Evolutionary conservation across 2,329 filamentous ascomycete species (phyloP).

Genomic region (Phyllosticta citriasiana): DNA sequence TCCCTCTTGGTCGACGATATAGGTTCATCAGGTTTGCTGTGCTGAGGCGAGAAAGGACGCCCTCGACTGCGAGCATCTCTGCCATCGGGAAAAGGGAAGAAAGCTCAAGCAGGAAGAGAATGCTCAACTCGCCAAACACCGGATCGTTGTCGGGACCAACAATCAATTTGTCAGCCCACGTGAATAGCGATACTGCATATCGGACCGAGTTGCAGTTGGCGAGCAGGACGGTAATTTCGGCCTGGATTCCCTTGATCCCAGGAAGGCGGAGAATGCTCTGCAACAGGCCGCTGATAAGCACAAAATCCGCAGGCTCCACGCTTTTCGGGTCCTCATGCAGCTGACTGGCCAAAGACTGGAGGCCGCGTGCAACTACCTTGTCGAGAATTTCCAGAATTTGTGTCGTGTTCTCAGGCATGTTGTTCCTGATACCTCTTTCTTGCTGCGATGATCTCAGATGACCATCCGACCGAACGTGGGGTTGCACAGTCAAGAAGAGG

Average conservation of each 20-base stretch:
- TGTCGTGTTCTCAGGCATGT: slow-evolving; percentile 18
- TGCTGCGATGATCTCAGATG: neutral
- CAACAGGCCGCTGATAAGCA: slow-evolving; percentile 76
- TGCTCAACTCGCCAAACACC: slow-evolving; percentile 83
- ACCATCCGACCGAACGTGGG: slow-evolving; percentile 35
- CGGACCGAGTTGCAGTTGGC: slow-evolving; percentile 60
- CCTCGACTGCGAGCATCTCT: slow-evolving; percentile 82
- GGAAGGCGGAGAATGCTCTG: slow-evolving; percentile 76
- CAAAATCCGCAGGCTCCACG: slow-evolving; percentile 69
- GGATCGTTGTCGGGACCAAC: slow-evolving; percentile 61
- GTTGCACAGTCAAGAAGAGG: slow-evolving; percentile 70
- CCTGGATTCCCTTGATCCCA: slow-evolving; percentile 55
- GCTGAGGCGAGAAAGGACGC: slow-evolving; percentile 67
- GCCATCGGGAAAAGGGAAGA: slow-evolving; percentile 72
- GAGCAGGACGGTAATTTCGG: slow-evolving; percentile 37
- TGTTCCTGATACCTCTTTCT: slow-evolving; percentile 15
- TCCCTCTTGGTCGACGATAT: slow-evolving; percentile 56
- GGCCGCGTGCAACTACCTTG: slow-evolving; percentile 68
- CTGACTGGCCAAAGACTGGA: slow-evolving; percentile 68
- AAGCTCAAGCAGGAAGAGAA: slow-evolving; percentile 79
- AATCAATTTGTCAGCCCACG: slow-evolving; percentile 80
- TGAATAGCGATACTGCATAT: slow-evolving; percentile 78
- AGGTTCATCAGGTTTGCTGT: slow-evolving; percentile 70
- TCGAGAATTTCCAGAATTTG: slow-evolving; percentile 68
- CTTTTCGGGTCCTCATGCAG: slow-evolving; percentile 64